Evolutionary conservation across 2,329 filamentous ascomycete genomes (phyloP).

Genomic region (Alternaria sp.): DNA sequence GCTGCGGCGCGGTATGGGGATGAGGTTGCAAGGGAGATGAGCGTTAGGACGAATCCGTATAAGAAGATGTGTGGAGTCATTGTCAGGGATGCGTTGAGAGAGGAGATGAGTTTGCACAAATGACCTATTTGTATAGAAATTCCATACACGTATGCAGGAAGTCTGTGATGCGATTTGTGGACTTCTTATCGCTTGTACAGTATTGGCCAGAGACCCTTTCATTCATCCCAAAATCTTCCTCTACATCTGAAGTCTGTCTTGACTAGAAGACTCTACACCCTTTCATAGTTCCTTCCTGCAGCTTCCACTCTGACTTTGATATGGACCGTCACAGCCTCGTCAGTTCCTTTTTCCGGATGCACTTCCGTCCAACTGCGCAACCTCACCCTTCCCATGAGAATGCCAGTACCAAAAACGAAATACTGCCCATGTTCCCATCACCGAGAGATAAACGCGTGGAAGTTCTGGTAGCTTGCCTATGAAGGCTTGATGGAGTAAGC

Average conservation of each 20-base stretch:
- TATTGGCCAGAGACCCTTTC: neutral
- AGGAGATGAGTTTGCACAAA: conserved; percentile 53
- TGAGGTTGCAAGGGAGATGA: conserved; percentile 64
- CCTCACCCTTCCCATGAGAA: no score
- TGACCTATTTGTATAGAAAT: neutral
- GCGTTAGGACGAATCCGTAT: conserved; percentile 69
- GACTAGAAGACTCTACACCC: neutral
- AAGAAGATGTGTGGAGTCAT: conserved; percentile 70
- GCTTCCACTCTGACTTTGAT: no score
- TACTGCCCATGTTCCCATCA: no score
- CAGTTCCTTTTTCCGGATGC: no score
- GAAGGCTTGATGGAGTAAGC: no score
- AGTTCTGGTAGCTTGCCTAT: no score
- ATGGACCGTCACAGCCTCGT: no score
- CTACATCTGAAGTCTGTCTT: neutral
- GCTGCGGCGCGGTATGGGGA: conserved; percentile 66
- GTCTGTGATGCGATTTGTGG: no score
- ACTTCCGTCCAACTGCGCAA: no score
- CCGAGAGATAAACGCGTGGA: no score
- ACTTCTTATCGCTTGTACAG: neutral
- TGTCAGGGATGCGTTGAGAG: conserved; percentile 67
- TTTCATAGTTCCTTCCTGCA: no score
- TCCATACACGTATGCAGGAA: rapidly evolving
- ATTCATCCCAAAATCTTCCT: neutral
- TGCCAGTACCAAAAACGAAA: no score